Base-by-base conservation (phyloP, 805 yeast genomes). In the Dipodascopsis uninucleata region DNA sequence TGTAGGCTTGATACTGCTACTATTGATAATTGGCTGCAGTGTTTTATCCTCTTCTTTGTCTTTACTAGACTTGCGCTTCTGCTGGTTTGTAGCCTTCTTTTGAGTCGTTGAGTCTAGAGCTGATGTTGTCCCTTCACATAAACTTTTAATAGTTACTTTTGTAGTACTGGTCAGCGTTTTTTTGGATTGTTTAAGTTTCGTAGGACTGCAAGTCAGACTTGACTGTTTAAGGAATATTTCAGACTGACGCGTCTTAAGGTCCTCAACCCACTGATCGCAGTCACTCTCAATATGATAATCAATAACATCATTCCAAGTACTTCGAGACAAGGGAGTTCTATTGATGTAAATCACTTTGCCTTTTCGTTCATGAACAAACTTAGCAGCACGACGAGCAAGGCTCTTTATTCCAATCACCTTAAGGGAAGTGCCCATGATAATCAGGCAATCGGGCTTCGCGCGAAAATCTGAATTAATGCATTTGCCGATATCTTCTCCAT, bases 361-460 rank as follows among this genome's bases (percentile, higher is more conserved):
- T 17, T 83, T 86, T 28, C 73, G 74, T n/a, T 77, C 81, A 60
- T 84, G 95, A 16, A 89, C 80, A 16, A 76, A 76, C 49, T 75
- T 75, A 36, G 94, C 79, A 50, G 85, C 62, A 18, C 74, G 73
- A 50, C 77, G 76, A 2, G 89, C 96, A 17, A 90, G 69, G 53
- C 76, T 78, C 59, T 80, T 83, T 36, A 93, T 89, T 1, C 98
- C 98, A 54, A 82, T 85, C 9, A 90, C 97, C 66, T 81, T 85
- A 31, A 93, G 70, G 3, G 96, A 86, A 0, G 98, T 93, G 0
- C 98, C 98, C 75, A 86, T 81, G 8, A 90, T 83, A n/a, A 90
- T 66, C 37, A 93, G 71, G 49, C 85, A 61, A 59, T 88, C 95
- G 0, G 97, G 95, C 47, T 69, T 72, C 2, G 64, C 31, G 24